Percentiles rank a stretch among this genome's conserved stretches.
These are phyloP conservation scores for Mycena kentingensis DNA, from an alignment of 768 basidiomycete species.

Conservation along the genomic window DNA sequence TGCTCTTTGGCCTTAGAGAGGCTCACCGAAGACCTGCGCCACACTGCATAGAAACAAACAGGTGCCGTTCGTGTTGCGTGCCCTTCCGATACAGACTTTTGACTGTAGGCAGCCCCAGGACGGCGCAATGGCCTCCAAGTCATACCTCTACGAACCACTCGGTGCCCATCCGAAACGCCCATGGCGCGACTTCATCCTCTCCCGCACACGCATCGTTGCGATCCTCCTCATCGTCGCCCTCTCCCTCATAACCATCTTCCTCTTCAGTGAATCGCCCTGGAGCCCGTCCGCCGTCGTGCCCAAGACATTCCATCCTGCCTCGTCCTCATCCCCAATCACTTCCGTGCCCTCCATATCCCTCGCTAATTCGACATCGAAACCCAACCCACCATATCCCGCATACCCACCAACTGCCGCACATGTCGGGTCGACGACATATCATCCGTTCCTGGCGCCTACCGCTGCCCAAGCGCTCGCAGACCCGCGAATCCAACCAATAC, in stretches of 20 bases:
- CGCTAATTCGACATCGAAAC: background rate
- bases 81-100: background rate
- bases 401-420: background rate
- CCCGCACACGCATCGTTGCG: slow-evolving; percentile 13
- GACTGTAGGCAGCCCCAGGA: background rate
- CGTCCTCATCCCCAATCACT: too few relatives aligned
- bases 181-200: background rate
- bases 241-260: slow-evolving; percentile 15
- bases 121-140: background rate
- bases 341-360: background rate
- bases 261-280: slow-evolving; percentile 18
- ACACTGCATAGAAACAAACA: too few relatives aligned
- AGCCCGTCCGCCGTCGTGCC: background rate
- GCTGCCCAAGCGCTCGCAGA: slow-evolving; percentile 6
- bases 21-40: too few relatives aligned
- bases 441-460: slow-evolving; percentile 16
- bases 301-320: background rate
- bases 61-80: background rate
- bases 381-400: background rate
- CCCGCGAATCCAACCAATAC: slow-evolving; percentile 14
- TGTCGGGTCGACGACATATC: slow-evolving; percentile 7
- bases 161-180: background rate
- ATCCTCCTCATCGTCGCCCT: slow-evolving; percentile 18
- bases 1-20: too few relatives aligned
- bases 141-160: slow-evolving; percentile 7